Conservation (phyloP, 805 yeast genomes). For the Candida andamanensis region DNA sequence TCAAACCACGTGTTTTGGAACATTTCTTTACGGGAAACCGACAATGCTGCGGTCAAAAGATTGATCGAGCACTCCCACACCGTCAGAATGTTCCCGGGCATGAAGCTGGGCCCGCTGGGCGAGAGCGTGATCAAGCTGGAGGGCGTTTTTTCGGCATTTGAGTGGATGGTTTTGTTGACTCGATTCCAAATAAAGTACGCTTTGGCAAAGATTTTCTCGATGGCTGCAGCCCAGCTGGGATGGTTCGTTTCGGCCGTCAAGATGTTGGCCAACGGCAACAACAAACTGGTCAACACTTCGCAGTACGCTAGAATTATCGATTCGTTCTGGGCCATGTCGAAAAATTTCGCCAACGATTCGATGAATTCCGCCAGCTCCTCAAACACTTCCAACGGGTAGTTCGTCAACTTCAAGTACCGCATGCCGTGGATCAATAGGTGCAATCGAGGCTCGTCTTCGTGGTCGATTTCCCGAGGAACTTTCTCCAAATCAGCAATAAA, state of each 20-base stretch:
- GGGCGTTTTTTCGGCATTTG: slow-evolving; percentile 4
- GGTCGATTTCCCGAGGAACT: slow-evolving; percentile 43
- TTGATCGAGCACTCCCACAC: slow-evolving; percentile 68
- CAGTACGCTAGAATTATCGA: slow-evolving; percentile 73
- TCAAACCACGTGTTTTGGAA: slow-evolving; percentile 70
- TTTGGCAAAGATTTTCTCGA: slow-evolving; percentile 53
- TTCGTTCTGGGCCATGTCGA: slow-evolving; percentile 57
- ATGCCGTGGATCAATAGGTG: slow-evolving; percentile 84
- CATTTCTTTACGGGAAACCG: slow-evolving; percentile 74
- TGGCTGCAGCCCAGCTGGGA: slow-evolving; percentile 89
- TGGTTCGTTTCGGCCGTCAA: slow-evolving; percentile 93
- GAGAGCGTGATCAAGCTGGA: slow-evolving; percentile 9
- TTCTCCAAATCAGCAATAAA: slow-evolving; percentile 91
- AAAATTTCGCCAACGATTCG: slow-evolving; percentile 81
- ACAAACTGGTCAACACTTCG: slow-evolving; percentile 69
- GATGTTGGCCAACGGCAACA: slow-evolving; percentile 77
- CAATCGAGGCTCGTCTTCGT: slow-evolving; percentile 48
- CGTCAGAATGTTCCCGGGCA: slow-evolving; percentile 10
- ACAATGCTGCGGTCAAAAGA: slow-evolving; percentile 64
- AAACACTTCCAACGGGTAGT: slow-evolving; percentile 82
- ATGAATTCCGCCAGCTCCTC: slow-evolving; percentile 93
- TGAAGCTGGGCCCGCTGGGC: slow-evolving; percentile 5
- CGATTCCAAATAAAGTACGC: slow-evolving; percentile 43
- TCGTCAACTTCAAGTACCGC: slow-evolving; percentile 73
- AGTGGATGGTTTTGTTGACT: slow-evolving; percentile 16